Percentiles rank a stretch among this genome's conserved stretches.
These are phyloP conservation scores for Aschersonia sp. DNA, from an alignment of 2,329 filamentous ascomycete species.

Conservation along the genomic window DNA sequence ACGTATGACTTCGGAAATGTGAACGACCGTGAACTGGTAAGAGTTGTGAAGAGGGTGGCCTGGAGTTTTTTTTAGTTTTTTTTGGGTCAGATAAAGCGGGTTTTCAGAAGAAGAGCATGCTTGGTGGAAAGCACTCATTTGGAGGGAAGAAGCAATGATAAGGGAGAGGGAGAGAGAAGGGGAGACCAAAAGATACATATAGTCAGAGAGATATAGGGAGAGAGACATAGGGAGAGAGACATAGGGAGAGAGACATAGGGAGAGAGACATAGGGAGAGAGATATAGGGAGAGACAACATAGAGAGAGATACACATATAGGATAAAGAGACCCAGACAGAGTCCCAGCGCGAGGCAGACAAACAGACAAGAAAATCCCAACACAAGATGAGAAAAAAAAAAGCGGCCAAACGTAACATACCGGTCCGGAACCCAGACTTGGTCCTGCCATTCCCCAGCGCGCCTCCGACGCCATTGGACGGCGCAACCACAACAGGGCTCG, in stretches of 20 bases:
- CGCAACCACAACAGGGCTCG: conserved; percentile 40
- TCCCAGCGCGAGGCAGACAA: too few species aligned
- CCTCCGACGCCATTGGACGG: conserved; percentile 37
- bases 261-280: neutral
- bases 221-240: too few species aligned
- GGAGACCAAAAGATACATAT: too few species aligned
- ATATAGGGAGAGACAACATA: too few species aligned
- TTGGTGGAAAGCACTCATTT: too few species aligned
- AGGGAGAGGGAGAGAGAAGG: too few species aligned
- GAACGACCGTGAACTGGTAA: conserved; percentile 44
- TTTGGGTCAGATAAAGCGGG: conserved; percentile 5
- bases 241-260: too few species aligned
- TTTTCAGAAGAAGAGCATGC: neutral
- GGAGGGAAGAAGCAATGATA: too few species aligned
- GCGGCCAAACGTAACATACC: conserved; percentile 17
- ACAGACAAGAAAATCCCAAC: too few species aligned
- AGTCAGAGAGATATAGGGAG: too few species aligned
- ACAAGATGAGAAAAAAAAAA: neutral
- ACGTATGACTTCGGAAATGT: conserved; percentile 40
- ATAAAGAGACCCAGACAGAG: too few species aligned
- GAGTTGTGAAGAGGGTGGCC: conserved; percentile 51
- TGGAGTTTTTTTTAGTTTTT: conserved; percentile 9
- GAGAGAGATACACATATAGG: too few species aligned
- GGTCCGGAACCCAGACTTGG: conserved; percentile 31
- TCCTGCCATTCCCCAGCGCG: conserved; percentile 23